Base-by-base conservation (phyloP, 805 yeast genomes). In the Saccharomycodes ludwigii region DNA sequence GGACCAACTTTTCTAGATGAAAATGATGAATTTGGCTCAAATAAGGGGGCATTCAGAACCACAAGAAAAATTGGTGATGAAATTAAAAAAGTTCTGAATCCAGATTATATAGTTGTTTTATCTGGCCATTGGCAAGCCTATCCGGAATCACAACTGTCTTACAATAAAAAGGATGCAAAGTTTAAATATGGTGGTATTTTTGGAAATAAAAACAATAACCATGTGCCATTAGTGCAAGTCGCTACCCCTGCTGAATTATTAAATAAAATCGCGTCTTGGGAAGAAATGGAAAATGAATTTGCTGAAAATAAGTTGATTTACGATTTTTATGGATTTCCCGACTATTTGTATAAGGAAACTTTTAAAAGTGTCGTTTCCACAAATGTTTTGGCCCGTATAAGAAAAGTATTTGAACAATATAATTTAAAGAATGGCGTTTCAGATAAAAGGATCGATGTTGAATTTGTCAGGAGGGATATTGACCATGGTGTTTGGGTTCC, bases 401-500 rank as follows among this genome's bases (percentile, higher is more conserved):
- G n/a, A 2, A 26, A 8, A 12, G 13, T 17, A 3, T 21, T 34
- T n/a, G 20, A n/a, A 5, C 11, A 25, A 6, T 13, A 14, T 7
- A 32, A 35, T 17, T 31, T 40, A n/a, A 33, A 25, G 22, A 25
- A 27, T 10, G 35, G 34, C 18, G 27, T 38, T 22, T 33, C 32
- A 22, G 19, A 26, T 4, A 34, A 29, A 14, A 27, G 29, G 11
- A 12, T 25, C 7, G 24, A 15, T 12, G 12, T 12, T 7, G 33
- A 59, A 13, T 54, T 61, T 31, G 41, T 43, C 9, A 41, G 47
- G 5, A 58, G 91, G 34, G 91, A 91, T 7, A 52, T 82, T 15
- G 94, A 81, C 48, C 93, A 81, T 54, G 94, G 94, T 5, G 76
- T 65, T 6, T 81, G 88, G 84, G 85, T 77, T 5, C 88, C 88